phyloP scores from a whole-genome alignment of 2,329 filamentous ascomycete genomes.

The Cladophialophora chaetospira region DNA sequence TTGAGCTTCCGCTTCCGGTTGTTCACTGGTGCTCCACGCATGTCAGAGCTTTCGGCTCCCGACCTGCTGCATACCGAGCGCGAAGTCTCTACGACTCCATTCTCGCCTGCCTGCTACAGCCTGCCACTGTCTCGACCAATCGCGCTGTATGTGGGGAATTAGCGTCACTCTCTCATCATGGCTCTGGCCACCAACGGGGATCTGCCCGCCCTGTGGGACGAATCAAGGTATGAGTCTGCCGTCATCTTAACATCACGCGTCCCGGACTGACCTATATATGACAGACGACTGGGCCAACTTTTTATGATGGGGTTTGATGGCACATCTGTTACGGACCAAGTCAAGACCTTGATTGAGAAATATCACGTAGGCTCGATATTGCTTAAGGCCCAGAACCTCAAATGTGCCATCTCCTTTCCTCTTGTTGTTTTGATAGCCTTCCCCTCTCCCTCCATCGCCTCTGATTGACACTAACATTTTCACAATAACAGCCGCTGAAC shows the following conservation, averaged over 20 bases:
- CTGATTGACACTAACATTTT: constrained; percentile 30
- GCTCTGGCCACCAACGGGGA: constrained; percentile 31
- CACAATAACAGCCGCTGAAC: constrained; percentile 75
- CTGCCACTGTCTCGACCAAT: constrained; percentile 22
- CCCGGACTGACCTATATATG: constrained; percentile 69
- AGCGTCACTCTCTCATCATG: constrained; percentile 18
- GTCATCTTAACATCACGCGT: constrained; percentile 12
- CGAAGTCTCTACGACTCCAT: constrained; percentile 21
- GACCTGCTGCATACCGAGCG: constrained; percentile 11
- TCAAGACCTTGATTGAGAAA: constrained; percentile 63
- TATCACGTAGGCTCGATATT: constrained; percentile 82
- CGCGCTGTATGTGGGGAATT: constrained; percentile 25
- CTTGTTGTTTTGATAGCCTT: constrained; percentile 22
- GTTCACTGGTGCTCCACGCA: constrained; percentile 10
- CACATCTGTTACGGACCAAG: constrained; percentile 63
- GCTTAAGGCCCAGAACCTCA: constrained; percentile 66
- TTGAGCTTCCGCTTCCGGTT: constrained; percentile 6
- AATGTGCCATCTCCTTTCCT: constrained; percentile 51
- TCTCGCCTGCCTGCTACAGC: constrained; percentile 18
- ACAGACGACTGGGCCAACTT: constrained; percentile 58
- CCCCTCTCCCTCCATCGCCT: constrained; percentile 29
- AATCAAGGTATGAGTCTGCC: constrained; percentile 31
- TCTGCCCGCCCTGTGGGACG: constrained; percentile 38
- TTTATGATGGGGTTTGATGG: constrained; percentile 71
- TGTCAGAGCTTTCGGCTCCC: constrained; percentile 8